Evolutionary conservation across 2,329 filamentous ascomycete genomes (phyloP).

Genomic region (Penicillium brasilianum): DNA sequence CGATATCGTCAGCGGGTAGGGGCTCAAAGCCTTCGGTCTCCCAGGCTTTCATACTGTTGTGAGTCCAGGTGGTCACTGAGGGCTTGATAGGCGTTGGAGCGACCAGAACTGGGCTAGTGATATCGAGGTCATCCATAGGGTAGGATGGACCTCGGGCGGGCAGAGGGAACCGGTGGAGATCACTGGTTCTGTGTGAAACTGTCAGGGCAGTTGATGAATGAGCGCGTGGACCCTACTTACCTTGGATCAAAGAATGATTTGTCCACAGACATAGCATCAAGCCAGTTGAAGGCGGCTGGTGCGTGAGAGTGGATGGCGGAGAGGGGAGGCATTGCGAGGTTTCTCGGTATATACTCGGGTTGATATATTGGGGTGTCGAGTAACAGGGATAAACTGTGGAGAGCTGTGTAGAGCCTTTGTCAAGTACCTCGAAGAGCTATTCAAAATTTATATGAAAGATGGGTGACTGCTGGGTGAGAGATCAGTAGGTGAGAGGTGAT

Average conservation of each 20-base stretch:
- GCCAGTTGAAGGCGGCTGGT: slow-evolving; percentile 9
- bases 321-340: not conserved
- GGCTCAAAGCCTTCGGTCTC: slow-evolving; percentile 7
- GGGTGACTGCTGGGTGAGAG: not conserved
- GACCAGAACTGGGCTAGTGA: not conserved
- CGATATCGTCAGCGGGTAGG: slow-evolving; percentile 3
- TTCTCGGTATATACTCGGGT: not conserved
- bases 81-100: not conserved
- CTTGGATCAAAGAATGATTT: slow-evolving; percentile 13
- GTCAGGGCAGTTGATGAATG: not conserved
- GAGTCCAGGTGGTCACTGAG: not conserved
- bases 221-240: not conserved
- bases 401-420: not conserved
- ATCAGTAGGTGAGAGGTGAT: not conserved
- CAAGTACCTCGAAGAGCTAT: not conserved
- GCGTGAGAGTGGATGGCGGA: not conserved
- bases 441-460: not conserved
- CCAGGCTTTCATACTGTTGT: not conserved
- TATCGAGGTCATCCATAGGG: slow-evolving; percentile 1
- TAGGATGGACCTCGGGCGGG: not conserved
- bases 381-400: not conserved
- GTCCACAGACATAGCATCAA: slow-evolving; percentile 12
- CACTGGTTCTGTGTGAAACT: not conserved
- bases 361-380: not conserved
- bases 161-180: slow-evolving; percentile 2